Conservation (phyloP, 352 stramenopile species). For the Aphanomyces stellatus region DNA sequence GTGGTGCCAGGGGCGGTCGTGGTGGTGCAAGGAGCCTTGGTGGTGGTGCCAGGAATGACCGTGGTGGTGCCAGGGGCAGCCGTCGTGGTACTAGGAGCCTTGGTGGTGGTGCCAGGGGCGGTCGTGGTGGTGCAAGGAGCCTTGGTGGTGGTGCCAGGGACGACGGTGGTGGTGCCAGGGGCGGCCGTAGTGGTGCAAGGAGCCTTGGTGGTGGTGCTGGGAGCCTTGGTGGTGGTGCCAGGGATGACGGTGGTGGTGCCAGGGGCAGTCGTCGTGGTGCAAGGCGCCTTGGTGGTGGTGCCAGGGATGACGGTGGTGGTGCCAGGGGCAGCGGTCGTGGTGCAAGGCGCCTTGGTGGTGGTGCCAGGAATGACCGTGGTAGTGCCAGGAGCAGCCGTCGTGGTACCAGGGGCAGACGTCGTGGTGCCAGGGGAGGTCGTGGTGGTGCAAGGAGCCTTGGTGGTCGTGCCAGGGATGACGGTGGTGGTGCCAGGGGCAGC, state of each 20-base stretch:
- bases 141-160: neutral
- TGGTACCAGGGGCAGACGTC: neutral
- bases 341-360: neutral
- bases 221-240: neutral
- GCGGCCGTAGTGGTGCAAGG: neutral
- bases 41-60: neutral
- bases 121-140: neutral
- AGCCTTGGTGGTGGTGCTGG: neutral
- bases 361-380: neutral
- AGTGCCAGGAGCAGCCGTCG: neutral
- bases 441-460: neutral
- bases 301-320: neutral
- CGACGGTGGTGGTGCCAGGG: neutral
- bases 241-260: no score
- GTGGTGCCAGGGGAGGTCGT: neutral
- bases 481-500: neutral
- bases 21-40: neutral
- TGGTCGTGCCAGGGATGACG: neutral
- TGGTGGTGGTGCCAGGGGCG: neutral
- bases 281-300: neutral
- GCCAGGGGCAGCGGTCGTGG: neutral
- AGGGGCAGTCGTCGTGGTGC: neutral
- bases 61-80: neutral
- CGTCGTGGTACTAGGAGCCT: neutral
- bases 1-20: neutral